These are phyloP conservation scores for Didymella pomorum DNA, from an alignment of 2,329 filamentous ascomycete species.

Conservation along the genomic window DNA sequence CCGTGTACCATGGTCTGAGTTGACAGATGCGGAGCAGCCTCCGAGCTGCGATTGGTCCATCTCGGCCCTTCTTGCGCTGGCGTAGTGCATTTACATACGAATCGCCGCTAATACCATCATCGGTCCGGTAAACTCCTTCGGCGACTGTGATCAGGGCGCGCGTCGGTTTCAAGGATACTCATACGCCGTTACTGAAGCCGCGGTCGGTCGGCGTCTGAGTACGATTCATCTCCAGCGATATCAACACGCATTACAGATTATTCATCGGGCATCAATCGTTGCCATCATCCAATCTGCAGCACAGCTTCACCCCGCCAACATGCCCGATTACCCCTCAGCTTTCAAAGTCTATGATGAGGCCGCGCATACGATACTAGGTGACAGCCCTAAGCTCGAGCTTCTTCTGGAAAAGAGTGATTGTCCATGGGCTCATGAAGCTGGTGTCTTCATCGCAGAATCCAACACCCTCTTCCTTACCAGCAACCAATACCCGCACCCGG, in stretches of 20 bases:
- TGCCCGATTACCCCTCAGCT: slow-evolving; percentile 11
- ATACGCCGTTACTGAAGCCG: slow-evolving; percentile 9
- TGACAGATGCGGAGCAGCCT: slow-evolving; percentile 15
- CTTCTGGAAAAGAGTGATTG: slow-evolving; percentile 66
- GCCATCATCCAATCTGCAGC: not conserved
- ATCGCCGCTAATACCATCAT: slow-evolving; percentile 10
- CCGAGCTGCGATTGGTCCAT: slow-evolving; percentile 9
- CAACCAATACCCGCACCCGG: slow-evolving; percentile 39
- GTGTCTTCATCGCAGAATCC: slow-evolving; percentile 46
- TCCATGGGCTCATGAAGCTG: slow-evolving; percentile 63
- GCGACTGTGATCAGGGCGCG: slow-evolving; percentile 7
- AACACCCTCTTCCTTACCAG: slow-evolving; percentile 52
- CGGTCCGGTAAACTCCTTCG: slow-evolving; percentile 10
- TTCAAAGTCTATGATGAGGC: slow-evolving; percentile 20
- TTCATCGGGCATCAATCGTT: not conserved
- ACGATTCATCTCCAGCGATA: not conserved
- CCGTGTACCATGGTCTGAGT: slow-evolving; percentile 3
- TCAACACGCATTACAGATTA: not conserved
- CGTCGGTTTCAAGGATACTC: not conserved
- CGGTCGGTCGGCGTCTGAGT: slow-evolving; percentile 9
- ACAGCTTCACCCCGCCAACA: not conserved
- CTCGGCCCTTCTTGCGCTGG: slow-evolving; percentile 5
- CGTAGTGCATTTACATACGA: slow-evolving; percentile 15
- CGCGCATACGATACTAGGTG: slow-evolving; percentile 20
- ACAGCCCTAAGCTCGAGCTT: slow-evolving; percentile 20